These are phyloP conservation scores for Epichloe festucae DNA, from an alignment of 2,329 filamentous ascomycete species.

Conservation along the genomic window DNA sequence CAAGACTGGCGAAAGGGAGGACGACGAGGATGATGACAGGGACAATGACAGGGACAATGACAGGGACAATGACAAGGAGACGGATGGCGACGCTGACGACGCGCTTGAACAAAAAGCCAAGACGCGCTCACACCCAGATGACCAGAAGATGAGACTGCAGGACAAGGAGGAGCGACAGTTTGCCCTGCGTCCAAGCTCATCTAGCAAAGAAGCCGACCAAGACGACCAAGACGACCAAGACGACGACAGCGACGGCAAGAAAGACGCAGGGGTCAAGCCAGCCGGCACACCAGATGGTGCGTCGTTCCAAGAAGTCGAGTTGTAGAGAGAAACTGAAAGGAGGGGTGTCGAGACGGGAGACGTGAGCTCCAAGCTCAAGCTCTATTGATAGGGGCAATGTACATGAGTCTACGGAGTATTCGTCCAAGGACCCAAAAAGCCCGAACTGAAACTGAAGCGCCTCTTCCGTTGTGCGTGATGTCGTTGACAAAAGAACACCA, in stretches of 20 bases:
- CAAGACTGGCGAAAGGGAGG: slow-evolving; percentile 14
- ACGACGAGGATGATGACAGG: slow-evolving; percentile 8
- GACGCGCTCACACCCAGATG: slow-evolving; percentile 23
- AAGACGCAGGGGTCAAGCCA: slow-evolving; percentile 25
- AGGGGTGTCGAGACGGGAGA: neutral
- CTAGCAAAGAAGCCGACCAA: slow-evolving; percentile 12
- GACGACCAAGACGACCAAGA: slow-evolving; percentile 17
- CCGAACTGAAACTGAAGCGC: neutral
- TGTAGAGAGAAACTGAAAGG: slow-evolving; percentile 24
- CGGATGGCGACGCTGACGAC: neutral
- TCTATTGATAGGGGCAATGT: neutral
- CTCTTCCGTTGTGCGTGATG: too few species aligned
- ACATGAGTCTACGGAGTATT: neutral
- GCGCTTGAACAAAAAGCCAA: slow-evolving; percentile 24
- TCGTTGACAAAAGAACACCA: too few species aligned
- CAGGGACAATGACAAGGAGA: slow-evolving; percentile 9
- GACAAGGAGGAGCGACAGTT: slow-evolving; percentile 43
- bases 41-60: slow-evolving; percentile 8
- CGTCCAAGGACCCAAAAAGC: neutral
- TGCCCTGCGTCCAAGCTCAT: slow-evolving; percentile 29
- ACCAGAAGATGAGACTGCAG: slow-evolving; percentile 44
- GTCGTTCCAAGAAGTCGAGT: slow-evolving; percentile 51
- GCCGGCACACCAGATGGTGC: slow-evolving; percentile 39
- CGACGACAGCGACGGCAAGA: slow-evolving; percentile 20
- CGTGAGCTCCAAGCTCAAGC: neutral